Evolutionary conservation across 2,329 filamentous ascomycete species (phyloP), one percentile per base, ranked within the genome.

Genomic region (Pestalotiopsis sp.): DNA sequence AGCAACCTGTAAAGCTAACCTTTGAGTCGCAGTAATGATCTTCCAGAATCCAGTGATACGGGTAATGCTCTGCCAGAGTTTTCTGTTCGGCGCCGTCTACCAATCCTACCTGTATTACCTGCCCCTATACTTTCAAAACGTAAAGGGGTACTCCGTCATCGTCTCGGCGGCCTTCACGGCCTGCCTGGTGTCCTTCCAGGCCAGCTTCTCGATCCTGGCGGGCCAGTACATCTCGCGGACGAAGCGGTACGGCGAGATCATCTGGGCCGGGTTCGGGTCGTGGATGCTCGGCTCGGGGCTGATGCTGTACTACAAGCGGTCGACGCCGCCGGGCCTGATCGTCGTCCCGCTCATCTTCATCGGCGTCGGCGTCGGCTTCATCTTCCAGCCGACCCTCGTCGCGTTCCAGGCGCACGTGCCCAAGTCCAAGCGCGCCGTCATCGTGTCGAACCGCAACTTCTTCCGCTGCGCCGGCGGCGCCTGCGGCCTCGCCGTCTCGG

Each of bases 381-480:
- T 78, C 26, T 82, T 83, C 65, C 81, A 84, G 68, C 81, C 81
- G 4, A 83, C 81, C 0, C 79, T 91, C 0, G 82, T 90, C 4
- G 88, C 88, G 1, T 75, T 87, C 14, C 87, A 89, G 73, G 86
- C 87, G 0, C 86, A 90, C 73, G 84, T 82, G 24, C 79, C 81
- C 1, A 88, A 87, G 73, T 77, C 83, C 0, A 84, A 90, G 57
- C 82, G 89, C 22, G 89, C 89, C 0, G 85, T 91, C 1, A 84
- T 89, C 22, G 90, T 89, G 44, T 87, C 86, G 2, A 85, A 86
- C 64, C 82, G 89, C 1, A 91, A 91, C 71, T 91, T 91, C 73
- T 81, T 90, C 68, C 84, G 89, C 7, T 85, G 84, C 60, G 78
- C 88, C 3, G 88, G 89, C 10, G 88, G 88, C 26, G 81, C 88